These are phyloP conservation scores for Fraxinus velutina DNA, from an alignment of 305 asterid genomes.

Conservation along the genomic window DNA sequence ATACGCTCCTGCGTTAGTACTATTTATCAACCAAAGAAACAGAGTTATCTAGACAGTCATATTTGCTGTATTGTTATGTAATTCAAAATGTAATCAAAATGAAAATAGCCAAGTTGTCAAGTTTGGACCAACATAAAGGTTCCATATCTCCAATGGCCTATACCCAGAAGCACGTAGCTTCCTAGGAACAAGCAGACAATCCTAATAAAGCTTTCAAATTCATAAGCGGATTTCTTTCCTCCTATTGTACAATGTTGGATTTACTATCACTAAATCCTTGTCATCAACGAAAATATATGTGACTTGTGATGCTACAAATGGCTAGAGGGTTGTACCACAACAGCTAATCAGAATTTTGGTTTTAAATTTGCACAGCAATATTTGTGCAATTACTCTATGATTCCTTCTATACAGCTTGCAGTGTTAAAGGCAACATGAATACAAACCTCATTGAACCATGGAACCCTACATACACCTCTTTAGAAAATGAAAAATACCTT, in stretches of 20 bases:
- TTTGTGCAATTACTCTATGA: neutral
- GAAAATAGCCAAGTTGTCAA: neutral
- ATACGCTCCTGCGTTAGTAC: neutral
- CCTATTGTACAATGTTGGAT: neutral
- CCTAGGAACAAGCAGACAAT: neutral
- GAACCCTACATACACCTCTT: constrained; percentile 1
- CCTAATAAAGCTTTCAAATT: neutral
- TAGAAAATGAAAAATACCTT: constrained; percentile 44
- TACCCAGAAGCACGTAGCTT: neutral
- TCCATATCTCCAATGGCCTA: neutral
- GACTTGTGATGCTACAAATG: neutral
- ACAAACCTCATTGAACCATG: constrained; percentile 5
- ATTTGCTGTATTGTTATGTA: neutral
- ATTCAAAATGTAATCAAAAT: neutral
- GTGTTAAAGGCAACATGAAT: neutral
- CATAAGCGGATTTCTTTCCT: neutral
- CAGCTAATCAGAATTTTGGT: neutral
- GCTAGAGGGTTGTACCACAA: neutral
- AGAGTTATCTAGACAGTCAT: neutral
- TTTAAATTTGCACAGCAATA: neutral
- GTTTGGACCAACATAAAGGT: neutral
- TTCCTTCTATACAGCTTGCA: neutral
- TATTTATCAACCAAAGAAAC: constrained; percentile 4
- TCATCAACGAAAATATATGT: neutral
- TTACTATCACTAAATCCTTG: neutral